Evolutionary conservation across 108 stramenopile genomes (phyloP).

Genomic region (Chaetoceros tenuissimus): DNA sequence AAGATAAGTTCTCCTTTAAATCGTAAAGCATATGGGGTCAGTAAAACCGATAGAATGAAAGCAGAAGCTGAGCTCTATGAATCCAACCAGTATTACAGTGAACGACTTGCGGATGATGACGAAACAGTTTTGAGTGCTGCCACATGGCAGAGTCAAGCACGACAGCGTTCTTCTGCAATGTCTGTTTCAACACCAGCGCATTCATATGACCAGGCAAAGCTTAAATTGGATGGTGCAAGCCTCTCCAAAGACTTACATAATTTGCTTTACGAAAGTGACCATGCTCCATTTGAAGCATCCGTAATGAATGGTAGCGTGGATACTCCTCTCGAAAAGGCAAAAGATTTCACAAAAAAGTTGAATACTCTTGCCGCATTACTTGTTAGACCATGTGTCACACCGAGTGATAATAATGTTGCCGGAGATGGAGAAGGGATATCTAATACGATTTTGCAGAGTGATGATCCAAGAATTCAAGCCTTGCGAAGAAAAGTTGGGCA

Average conservation of each 20-base stretch:
- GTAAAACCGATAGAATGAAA: constrained; percentile 65
- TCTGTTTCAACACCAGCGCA: too few species aligned
- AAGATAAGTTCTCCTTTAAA: constrained; percentile 40
- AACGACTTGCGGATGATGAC: constrained; percentile 69
- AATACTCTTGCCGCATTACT: constrained; percentile 66
- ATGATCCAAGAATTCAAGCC: too few species aligned
- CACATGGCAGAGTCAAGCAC: constrained; percentile 15
- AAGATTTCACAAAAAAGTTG: constrained; percentile 55
- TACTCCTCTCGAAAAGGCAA: constrained; percentile 6
- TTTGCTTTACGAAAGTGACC: too few species aligned
- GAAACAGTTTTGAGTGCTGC: constrained; percentile 68
- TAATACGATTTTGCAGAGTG: too few species aligned
- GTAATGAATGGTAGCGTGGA: too few species aligned
- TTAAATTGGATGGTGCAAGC: too few species aligned
- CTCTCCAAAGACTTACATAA: too few species aligned
- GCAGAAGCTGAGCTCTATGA: constrained; percentile 49
- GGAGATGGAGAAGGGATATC: too few species aligned
- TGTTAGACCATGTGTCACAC: constrained; percentile 80
- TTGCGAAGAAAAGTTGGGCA: too few species aligned
- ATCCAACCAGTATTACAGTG: constrained; percentile 5
- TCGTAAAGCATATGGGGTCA: constrained; percentile 66
- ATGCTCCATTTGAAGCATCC: too few species aligned
- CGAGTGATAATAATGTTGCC: too few species aligned
- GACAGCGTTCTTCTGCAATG: not conserved
- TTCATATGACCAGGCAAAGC: too few species aligned